A percentile compares a stretch with the other conserved stretches of the same genome.
Conservation (phyloP, 495 filamentous ascomycete species). For the Haplographium delicatum region DNA sequence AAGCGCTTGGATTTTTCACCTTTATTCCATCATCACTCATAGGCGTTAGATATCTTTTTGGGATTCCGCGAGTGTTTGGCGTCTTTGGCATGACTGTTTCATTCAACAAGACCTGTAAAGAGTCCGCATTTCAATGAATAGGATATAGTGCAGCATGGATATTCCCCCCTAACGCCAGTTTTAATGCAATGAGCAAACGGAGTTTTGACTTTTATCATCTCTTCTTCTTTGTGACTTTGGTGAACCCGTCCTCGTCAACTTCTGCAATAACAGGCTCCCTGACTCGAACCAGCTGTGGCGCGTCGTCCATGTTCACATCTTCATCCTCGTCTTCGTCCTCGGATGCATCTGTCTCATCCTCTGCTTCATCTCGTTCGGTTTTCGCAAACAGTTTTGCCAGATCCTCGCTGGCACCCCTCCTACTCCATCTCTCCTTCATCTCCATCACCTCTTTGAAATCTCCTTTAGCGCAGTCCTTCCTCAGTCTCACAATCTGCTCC, state of each 20-base stretch:
- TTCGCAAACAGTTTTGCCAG: conserved; percentile 48
- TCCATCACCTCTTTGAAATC: conserved; percentile 63
- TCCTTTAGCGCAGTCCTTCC: conserved; percentile 54
- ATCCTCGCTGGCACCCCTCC: conserved; percentile 42
- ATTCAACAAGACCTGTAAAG: conserved; percentile 1
- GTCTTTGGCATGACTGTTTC: conserved; percentile 9
- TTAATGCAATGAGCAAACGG: conserved; percentile 8
- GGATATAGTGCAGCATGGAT: conserved; percentile 21
- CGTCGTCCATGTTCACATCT: conserved; percentile 74
- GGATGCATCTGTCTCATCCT: conserved; percentile 36
- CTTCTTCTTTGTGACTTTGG: conserved; percentile 76
- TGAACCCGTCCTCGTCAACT: conserved; percentile 92
- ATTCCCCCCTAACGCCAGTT: conserved; percentile 15
- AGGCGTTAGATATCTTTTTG: conserved; percentile 11
- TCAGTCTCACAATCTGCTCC: conserved; percentile 60
- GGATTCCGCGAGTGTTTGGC: conserved; percentile 4
- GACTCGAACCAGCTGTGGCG: conserved; percentile 55
- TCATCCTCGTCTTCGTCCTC: conserved; percentile 51
- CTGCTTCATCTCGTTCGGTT: conserved; percentile 45
- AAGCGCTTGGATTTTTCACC: no score
- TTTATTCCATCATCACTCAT: no score
- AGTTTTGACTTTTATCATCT: conserved; percentile 26
- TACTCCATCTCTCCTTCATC: conserved; percentile 61
- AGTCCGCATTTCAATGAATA: no score
- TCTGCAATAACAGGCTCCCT: conserved; percentile 63